Evolutionary conservation across 2,329 filamentous ascomycete genomes (phyloP).

Genomic region (Aspergillus ochraceus): DNA sequence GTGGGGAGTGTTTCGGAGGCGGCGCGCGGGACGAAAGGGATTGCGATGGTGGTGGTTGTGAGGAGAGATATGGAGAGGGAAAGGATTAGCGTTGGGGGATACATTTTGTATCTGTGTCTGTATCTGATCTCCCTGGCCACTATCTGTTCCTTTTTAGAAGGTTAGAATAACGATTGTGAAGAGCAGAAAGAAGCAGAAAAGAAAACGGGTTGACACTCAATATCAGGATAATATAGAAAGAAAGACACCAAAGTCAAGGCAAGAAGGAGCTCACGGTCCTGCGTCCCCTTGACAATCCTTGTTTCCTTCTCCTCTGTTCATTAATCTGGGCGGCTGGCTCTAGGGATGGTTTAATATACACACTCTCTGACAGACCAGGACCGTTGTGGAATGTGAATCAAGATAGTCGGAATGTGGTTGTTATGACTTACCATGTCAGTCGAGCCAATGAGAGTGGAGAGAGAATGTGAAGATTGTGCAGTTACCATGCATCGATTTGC

Average conservation of each 20-base stretch:
- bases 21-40: constrained; percentile 7
- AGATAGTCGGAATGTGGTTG: neutral
- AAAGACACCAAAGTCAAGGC: neutral
- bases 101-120: constrained; percentile 2
- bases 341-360: neutral
- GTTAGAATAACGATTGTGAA: neutral
- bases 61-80: constrained; percentile 5
- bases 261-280: neutral
- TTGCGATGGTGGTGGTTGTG: constrained; percentile 7
- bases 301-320: neutral
- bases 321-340: neutral
- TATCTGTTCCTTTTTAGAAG: neutral
- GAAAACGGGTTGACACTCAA: neutral
- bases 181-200: neutral
- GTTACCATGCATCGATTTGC: neutral
- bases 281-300: neutral
- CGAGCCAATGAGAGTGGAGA: neutral
- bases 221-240: neutral
- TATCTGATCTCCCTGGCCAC: neutral
- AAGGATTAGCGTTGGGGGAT: neutral
- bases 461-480: neutral
- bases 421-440: neutral
- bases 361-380: neutral
- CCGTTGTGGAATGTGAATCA: neutral
- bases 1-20: neutral